These are phyloP conservation scores for Bromus sterilis DNA, from an alignment of 176 grass and related monocot genomes.

Conservation along the genomic window DNA sequence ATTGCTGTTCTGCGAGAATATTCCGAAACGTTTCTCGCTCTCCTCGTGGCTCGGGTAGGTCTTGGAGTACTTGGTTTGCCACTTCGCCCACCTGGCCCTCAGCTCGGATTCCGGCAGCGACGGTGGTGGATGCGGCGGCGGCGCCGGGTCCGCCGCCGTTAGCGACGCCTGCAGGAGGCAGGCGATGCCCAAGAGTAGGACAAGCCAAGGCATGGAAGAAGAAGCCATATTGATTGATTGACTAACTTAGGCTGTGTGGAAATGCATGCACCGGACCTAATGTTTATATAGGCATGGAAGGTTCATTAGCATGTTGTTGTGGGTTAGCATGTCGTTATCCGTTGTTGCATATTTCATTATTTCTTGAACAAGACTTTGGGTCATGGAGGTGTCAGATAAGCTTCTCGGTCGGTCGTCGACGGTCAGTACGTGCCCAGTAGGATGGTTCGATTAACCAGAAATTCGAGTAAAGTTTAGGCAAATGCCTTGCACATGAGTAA, in stretches of 20 bases:
- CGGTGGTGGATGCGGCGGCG: not conserved
- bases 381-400: not conserved
- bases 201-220: not conserved
- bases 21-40: not conserved
- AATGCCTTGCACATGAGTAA: not conserved
- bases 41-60: not conserved
- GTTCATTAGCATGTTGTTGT: too few relatives aligned
- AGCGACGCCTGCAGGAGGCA: not conserved
- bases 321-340: not conserved
- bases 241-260: not conserved
- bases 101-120: not conserved
- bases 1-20: constrained; percentile 5
- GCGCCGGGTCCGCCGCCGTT: not conserved
- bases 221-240: not conserved
- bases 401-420: not conserved
- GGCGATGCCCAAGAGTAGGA: not conserved
- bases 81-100: not conserved
- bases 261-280: not conserved
- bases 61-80: not conserved
- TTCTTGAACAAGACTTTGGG: not conserved
- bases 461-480: not conserved
- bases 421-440: not conserved
- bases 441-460: not conserved
- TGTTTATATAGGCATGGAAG: constrained; percentile 19
- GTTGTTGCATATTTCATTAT: too few relatives aligned